These are phyloP conservation scores for Coffea humblotiana DNA, from an alignment of 305 asterid genomes.

Conservation along the genomic window DNA sequence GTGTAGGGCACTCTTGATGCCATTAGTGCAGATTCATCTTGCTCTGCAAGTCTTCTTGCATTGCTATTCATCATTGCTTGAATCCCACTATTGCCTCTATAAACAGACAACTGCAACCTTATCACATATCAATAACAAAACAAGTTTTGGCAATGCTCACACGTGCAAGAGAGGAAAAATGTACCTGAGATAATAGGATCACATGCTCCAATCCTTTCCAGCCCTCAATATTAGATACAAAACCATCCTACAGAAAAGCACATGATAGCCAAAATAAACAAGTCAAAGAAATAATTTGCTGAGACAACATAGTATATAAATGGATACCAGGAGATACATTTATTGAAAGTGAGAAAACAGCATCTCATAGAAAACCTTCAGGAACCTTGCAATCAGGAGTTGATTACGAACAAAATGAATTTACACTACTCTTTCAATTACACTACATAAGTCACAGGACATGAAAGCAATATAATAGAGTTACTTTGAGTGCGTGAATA, in stretches of 20 bases:
- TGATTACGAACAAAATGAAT: not conserved
- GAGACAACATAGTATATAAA: not conserved
- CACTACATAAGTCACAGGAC: not conserved
- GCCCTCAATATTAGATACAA: conserved; percentile 49
- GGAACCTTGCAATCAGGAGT: not conserved
- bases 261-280: conserved; percentile 5
- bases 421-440: not conserved
- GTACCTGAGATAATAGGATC: conserved; percentile 86
- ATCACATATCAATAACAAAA: conserved; percentile 47
- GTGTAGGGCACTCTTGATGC: conserved; percentile 5
- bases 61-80: conserved; percentile 70
- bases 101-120: conserved; percentile 82
- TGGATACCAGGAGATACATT: not conserved
- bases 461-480: not conserved
- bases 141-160: conserved; percentile 6
- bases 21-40: conserved; percentile 56
- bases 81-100: conserved; percentile 71
- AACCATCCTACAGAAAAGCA: conserved; percentile 60
- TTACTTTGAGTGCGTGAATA: not conserved
- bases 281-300: not conserved
- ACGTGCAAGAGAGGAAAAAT: conserved; percentile 21
- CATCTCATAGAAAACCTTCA: not conserved
- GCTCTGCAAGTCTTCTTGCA: conserved; percentile 70
- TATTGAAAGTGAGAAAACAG: not conserved
- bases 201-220: conserved; percentile 87